These are phyloP conservation scores for Funneliformis mosseae DNA, from an alignment of 192 early-diverging fungal genomes.

Conservation along the genomic window DNA sequence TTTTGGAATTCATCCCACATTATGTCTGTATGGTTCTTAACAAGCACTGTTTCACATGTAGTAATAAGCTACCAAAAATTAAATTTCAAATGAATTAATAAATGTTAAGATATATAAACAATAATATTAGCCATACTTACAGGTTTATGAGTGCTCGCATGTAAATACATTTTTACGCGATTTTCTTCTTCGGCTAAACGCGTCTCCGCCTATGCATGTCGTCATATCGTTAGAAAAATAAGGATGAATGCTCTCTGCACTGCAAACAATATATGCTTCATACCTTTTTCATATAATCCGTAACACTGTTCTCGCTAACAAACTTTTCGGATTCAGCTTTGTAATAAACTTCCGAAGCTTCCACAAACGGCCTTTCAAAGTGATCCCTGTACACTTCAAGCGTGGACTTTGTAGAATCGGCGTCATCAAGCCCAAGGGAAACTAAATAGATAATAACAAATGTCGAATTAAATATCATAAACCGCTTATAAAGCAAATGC, in stretches of 20 bases:
- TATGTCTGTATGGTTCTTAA: conserved; percentile 77
- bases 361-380: conserved; percentile 85
- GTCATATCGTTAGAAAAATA: not conserved
- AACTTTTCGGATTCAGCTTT: conserved; percentile 87
- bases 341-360: conserved; percentile 85
- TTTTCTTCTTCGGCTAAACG: conserved; percentile 82
- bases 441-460: conserved; percentile 52
- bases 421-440: conserved; percentile 79
- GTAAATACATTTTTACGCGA: conserved; percentile 86
- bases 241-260: not conserved
- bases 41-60: conserved; percentile 84
- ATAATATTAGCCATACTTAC: conserved; percentile 31
- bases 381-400: conserved; percentile 87
- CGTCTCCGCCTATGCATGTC: conserved; percentile 60
- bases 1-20: conserved; percentile 91
- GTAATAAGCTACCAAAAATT: conserved; percentile 60
- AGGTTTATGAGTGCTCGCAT: conserved; percentile 75
- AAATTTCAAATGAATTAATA: not conserved
- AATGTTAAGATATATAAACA: not conserved
- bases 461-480: not conserved
- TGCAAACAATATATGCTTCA: not conserved
- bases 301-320: conserved; percentile 84
- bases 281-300: conserved; percentile 96
- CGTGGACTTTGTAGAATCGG: conserved; percentile 74
- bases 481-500: conserved; percentile 13